These are phyloP conservation scores for Fusarium oligoseptatum DNA, from an alignment of 2,329 filamentous ascomycete genomes.

Conservation along the genomic window DNA sequence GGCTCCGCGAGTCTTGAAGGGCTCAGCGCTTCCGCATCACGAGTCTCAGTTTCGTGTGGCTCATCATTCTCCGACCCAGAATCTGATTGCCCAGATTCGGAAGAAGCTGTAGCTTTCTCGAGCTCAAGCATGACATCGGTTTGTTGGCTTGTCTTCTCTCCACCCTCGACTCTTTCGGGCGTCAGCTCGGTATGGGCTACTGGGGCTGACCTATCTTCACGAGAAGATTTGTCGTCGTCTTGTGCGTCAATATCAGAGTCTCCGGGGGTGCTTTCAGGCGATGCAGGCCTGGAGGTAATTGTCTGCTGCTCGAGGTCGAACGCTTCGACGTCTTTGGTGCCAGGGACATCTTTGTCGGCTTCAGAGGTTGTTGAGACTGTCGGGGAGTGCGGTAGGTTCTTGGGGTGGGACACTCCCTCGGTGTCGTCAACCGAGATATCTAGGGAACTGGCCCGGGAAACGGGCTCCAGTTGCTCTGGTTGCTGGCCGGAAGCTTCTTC, in stretches of 20 bases:
- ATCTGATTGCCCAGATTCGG: background rate
- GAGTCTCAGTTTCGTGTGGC: background rate
- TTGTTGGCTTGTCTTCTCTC: constrained; percentile 3
- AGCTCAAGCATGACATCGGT: constrained; percentile 5
- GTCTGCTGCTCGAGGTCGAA: background rate
- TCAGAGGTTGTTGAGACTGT: background rate
- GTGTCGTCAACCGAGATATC: background rate
- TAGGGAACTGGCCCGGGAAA: constrained; percentile 10
- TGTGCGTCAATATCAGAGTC: constrained; percentile 1
- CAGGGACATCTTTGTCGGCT: background rate
- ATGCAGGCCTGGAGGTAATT: background rate
- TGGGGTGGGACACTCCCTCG: background rate
- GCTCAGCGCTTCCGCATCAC: background rate
- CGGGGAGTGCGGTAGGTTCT: background rate
- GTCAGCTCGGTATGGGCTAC: background rate
- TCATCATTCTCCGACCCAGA: background rate
- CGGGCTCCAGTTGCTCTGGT: background rate
- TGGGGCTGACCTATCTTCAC: background rate
- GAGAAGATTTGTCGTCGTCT: background rate
- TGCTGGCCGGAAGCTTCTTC: background rate
- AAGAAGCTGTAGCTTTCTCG: background rate
- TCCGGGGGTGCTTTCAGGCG: background rate
- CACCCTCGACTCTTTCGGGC: background rate
- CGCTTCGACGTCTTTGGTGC: background rate
- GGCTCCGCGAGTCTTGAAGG: background rate